Base-by-base conservation (phyloP, 306 rosid species). In the Lithocarpus polystachyus region DNA sequence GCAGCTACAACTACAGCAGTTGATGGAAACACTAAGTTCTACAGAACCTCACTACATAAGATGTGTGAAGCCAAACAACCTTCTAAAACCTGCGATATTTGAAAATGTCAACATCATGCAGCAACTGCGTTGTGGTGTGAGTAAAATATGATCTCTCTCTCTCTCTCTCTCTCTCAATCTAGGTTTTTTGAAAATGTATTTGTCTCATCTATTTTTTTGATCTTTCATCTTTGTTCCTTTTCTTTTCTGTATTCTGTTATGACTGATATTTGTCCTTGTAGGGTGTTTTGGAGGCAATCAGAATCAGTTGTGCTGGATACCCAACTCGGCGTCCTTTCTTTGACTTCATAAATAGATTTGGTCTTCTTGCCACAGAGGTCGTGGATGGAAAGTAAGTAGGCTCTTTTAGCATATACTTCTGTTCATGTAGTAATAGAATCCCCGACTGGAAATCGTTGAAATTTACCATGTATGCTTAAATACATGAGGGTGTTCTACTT, bases 251-350 rank as follows among this genome's bases (percentile, higher is more conserved):
- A 31, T 29, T 29, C 45, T 69, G 80, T 33, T 61, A 68, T 56
- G 28, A 77, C 74, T 82, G 79, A 82, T 75, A 45, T 40, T 84
- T 83, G 33, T 64, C 53, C 69, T 28, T 80, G 74, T 88, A 96
- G 99, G 99, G 99, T 91, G 99, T 96, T 87, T 84, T 96, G 74
- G 99, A 96, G 87, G 99, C 99, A 72, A 96, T 96, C 87, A 91
- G 99, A 89, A 96, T 96, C 75, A 96, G 99, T 82, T 91, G 97
- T 81, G 99, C 99, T 71, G 99, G 99, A 84, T 96, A 93, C 83
- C 99, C 99, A 85, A 96, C 99, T 51, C 92, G 99, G 33, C 93
- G 89, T 51, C 87, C 97, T 33, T 96, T 96, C 82, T 93, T 90
- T 80, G 98, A 96, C 81, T 96, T 96, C 83, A 77, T 84, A 56